Base-by-base conservation (phyloP, 2,329 filamentous ascomycete species). In the Fusarium sp. region DNA sequence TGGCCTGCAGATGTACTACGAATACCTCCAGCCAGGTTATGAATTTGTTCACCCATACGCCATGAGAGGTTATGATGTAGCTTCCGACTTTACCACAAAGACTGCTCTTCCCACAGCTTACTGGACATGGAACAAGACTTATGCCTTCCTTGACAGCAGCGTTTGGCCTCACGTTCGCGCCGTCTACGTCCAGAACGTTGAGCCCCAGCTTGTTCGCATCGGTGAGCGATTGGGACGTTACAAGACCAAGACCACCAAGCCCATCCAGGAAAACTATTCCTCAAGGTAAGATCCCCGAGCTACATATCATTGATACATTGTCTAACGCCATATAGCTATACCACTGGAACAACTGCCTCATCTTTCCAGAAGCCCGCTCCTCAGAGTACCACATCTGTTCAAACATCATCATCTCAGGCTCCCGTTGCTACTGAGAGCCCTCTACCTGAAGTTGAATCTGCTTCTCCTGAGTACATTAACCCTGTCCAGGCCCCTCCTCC, bases 121-220 rank as follows among this genome's bases (percentile, higher is more conserved):
- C 64, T 93, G 90, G 86, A 89, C 89, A 6, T 94, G 92, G 88
- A 90, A 90, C 63, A 90, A 90, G 67, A 88, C 89, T 0, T 89
- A 90, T 66, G 84, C 88, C 18, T 96, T 98, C 78, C 83, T 97
- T 38, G 90, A 94, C 65, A 89, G 90, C 52, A 92, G 91, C 4
- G 85, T 98, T 21, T 96, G 94, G 92, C 96, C 96, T 4, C 92
- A 93, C 73, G 72, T 98, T 16, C 90, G 93, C 32, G 88, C 93
- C 19, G 84, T 98, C 9, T 98, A 98, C 79, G 89, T 92, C 16
- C 92, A 97, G 79, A 97, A 97, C 77, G 95, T 99, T 7, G 95
- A 98, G 83, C 97, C 97, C 19, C 97, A 99, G 82, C 88, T 99
- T 19, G 89, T 96, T 64, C 94, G 95, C 77, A 98, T 99, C 78